Base-by-base conservation (phyloP, 805 yeast species). In the Kurtzmaniella cleridarum region DNA sequence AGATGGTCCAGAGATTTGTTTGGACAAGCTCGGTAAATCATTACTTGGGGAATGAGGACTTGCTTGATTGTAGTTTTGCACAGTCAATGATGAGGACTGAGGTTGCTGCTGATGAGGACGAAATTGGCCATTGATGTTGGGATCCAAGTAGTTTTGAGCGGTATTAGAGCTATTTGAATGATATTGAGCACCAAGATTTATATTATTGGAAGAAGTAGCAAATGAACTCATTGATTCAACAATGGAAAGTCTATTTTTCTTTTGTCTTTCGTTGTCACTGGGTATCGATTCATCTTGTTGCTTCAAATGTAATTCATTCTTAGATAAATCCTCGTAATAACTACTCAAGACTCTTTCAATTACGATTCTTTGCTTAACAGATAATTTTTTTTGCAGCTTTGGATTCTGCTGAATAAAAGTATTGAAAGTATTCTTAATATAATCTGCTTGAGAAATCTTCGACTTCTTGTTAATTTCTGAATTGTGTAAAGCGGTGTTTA, bases 401-500 rank as follows among this genome's bases (percentile, higher is more conserved):
- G 59, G 53, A 44, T 57, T 59, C 41, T 65, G 71, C 41, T 62
- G 66, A 27, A 63, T 49, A 42, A 66, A 68, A 17, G 75, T 67
- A 26, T 62, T 47, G 48, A 66, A 62, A 14, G 73, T 68, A 52
- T 68, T 68, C 32, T 54, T 54, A 41, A 68, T 63, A 46, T 66
- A 69, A 48, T 67, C 73, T 12, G 55, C 46, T 47, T 67, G 71
- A 34, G 64, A 59, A 34, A 68, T 68, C 43, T 60, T 63, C 27
- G 64, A 56, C 41, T 61, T 64, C 41, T 55, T 61, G 45, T 55
- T 59, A 12, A 68, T 52, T 45, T 64, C 73, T 5, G 57, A 51
- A 41, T 81, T 81, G 61, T 86, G 88, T 29, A 86, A 62, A 39
- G 88, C 89, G 0, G 95, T 84, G 58, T 87, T 87, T 38, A 85